Evolutionary conservation across 768 basidiomycete species (phyloP).

Genomic region (Tricholoma sp.): DNA sequence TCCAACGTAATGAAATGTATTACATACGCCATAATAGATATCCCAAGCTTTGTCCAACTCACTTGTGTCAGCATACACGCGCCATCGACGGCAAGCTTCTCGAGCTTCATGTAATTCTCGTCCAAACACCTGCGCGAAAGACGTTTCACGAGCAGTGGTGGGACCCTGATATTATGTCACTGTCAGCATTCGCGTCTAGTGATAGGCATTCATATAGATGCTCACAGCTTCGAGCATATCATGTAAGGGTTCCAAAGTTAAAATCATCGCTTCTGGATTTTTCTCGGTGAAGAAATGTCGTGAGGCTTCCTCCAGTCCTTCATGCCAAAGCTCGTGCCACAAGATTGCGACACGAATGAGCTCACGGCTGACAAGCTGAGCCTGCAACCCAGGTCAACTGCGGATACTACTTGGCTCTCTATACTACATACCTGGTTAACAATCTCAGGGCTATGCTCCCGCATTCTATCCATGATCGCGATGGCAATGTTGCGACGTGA

Average conservation of each 20-base stretch:
- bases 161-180: constrained; percentile 58
- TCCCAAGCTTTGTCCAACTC: constrained; percentile 99
- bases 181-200: neutral
- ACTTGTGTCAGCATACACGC: constrained; percentile 77
- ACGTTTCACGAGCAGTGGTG: constrained; percentile 89
- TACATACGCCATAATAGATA: constrained; percentile 86
- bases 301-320: constrained; percentile 96
- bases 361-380: constrained; percentile 85
- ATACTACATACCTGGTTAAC: constrained; percentile 70
- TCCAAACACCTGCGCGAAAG: constrained; percentile 91
- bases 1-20: neutral
- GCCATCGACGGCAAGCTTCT: constrained; percentile 85
- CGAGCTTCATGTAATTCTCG: constrained; percentile 89
- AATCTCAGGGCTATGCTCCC: constrained; percentile 81
- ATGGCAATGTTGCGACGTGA: constrained; percentile 79
- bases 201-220: constrained; percentile 2
- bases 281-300: constrained; percentile 95
- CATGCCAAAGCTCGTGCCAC: constrained; percentile 99
- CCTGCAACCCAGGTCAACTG: constrained; percentile 35
- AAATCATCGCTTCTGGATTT: constrained; percentile 97
- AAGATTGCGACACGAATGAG: constrained; percentile 95
- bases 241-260: constrained; percentile 86
- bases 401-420: neutral
- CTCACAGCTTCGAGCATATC: constrained; percentile 83
- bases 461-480: constrained; percentile 88